These are phyloP conservation scores for Magnusiomyces sp. DNA, from an alignment of 1,139 yeast species.

Conservation along the genomic window DNA sequence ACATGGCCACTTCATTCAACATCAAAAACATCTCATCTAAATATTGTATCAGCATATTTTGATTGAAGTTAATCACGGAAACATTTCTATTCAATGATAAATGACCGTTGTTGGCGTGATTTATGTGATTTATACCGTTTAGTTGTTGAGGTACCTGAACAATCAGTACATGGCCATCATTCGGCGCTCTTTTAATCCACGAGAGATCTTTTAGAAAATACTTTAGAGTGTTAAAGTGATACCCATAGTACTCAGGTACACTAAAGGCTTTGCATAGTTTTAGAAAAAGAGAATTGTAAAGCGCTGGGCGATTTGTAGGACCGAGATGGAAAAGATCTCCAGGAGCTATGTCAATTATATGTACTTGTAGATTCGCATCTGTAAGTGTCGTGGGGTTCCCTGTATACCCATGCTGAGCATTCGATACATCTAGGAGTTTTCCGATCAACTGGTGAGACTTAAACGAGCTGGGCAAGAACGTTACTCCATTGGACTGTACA, in stretches of 20 bases:
- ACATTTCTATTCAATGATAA: too few species aligned
- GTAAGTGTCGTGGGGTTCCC: too few species aligned
- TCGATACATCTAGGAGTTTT: too few species aligned
- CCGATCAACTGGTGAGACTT: too few species aligned
- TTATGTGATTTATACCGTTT: too few species aligned
- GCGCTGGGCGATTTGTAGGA: background rate
- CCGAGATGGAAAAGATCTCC: background rate
- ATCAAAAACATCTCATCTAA: background rate
- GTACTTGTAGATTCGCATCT: constrained; percentile 3
- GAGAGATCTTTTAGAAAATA: constrained; percentile 9
- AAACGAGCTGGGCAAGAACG: too few species aligned
- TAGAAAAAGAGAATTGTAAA: constrained; percentile 5
- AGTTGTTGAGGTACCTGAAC: too few species aligned
- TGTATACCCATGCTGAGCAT: too few species aligned
- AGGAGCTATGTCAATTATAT: background rate
- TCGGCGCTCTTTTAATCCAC: constrained; percentile 4
- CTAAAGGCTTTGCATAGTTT: constrained; percentile 7
- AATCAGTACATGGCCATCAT: constrained; percentile 6
- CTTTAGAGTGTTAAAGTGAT: constrained; percentile 6
- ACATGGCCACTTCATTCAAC: constrained; percentile 3
- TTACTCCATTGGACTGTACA: too few species aligned
- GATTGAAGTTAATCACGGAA: too few species aligned
- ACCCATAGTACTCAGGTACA: constrained; percentile 14
- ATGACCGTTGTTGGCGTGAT: too few species aligned
- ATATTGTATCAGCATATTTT: too few species aligned